phyloP scores from a whole-genome alignment of 2,329 filamentous ascomycete genomes.

The Chaetomiaceae sp. region DNA sequence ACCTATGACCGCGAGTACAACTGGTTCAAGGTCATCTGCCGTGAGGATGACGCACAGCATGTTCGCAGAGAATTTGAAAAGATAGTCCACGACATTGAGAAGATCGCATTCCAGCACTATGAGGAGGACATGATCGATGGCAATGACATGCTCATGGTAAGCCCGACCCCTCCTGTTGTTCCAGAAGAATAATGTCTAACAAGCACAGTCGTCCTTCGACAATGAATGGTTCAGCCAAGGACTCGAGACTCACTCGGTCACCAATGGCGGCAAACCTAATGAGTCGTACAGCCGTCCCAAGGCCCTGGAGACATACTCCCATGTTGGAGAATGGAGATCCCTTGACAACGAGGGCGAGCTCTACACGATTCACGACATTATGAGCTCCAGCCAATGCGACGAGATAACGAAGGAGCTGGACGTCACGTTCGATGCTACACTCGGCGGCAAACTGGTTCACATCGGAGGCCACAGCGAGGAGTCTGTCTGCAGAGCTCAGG shows the following conservation, averaged over 20 bases:
- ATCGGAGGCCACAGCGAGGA: slow-evolving; percentile 14
- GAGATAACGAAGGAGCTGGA: slow-evolving; percentile 14
- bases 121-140: slow-evolving; percentile 1
- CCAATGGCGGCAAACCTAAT: neutral
- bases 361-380: slow-evolving; percentile 16
- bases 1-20: slow-evolving; percentile 22
- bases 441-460: slow-evolving; percentile 10
- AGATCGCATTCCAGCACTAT: slow-evolving; percentile 11
- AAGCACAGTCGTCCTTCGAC: slow-evolving; percentile 9
- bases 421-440: slow-evolving; percentile 6
- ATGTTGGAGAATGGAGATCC: slow-evolving; percentile 23
- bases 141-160: slow-evolving; percentile 9
- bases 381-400: slow-evolving; percentile 10
- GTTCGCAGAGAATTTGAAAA: slow-evolving; percentile 18
- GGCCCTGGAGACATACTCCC: neutral
- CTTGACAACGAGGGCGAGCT: slow-evolving; percentile 21
- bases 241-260: neutral
- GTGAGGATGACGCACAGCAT: neutral
- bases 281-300: neutral
- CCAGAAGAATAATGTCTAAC: neutral
- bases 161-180: neutral
- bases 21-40: slow-evolving; percentile 28
- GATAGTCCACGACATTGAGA: slow-evolving; percentile 12
- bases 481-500: slow-evolving; percentile 18
- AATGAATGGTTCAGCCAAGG: slow-evolving; percentile 15